Evolutionary conservation across 352 stramenopile species (phyloP).

Genomic region (Phytophthora syringae): DNA sequence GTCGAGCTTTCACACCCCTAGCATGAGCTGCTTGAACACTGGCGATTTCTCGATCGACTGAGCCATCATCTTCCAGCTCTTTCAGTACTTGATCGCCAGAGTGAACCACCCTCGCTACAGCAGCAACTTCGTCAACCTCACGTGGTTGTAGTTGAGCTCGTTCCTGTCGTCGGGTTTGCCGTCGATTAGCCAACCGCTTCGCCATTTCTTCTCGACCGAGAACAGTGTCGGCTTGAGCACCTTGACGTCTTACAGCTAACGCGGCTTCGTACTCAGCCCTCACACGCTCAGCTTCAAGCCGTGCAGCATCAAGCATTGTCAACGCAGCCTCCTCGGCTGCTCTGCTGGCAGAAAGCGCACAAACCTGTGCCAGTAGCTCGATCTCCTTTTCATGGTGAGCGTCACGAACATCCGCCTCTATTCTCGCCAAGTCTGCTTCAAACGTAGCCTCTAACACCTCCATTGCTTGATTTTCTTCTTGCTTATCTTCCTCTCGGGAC

Average conservation of each 20-base stretch:
- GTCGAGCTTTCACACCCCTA: slow-evolving; percentile 26
- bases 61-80: slow-evolving; percentile 23
- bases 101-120: neutral
- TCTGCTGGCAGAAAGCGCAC: slow-evolving; percentile 19
- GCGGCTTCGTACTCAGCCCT: slow-evolving; percentile 30
- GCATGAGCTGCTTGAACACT: slow-evolving; percentile 41
- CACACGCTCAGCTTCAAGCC: slow-evolving; percentile 37
- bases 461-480: slow-evolving; percentile 19
- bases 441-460: slow-evolving; percentile 24
- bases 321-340: slow-evolving; percentile 24
- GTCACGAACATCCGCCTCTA: slow-evolving; percentile 19
- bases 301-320: slow-evolving; percentile 22
- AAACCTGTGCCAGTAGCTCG: slow-evolving; percentile 22
- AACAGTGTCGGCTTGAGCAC: neutral
- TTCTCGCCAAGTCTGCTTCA: slow-evolving; percentile 15
- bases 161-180: slow-evolving; percentile 13
- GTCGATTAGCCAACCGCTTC: slow-evolving; percentile 25
- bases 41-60: slow-evolving; percentile 33
- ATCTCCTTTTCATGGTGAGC: slow-evolving; percentile 23
- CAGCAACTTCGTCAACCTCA: neutral
- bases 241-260: slow-evolving; percentile 17
- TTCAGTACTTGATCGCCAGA: neutral
- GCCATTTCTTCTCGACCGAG: slow-evolving; percentile 27
- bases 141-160: slow-evolving; percentile 1
- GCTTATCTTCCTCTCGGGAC: slow-evolving; percentile 4